A percentile compares a stretch with the other conserved stretches of the same genome.
Evolutionary conservation across 2,329 filamentous ascomycete genomes (phyloP).

Genomic region (Pezicula rhizophila): DNA sequence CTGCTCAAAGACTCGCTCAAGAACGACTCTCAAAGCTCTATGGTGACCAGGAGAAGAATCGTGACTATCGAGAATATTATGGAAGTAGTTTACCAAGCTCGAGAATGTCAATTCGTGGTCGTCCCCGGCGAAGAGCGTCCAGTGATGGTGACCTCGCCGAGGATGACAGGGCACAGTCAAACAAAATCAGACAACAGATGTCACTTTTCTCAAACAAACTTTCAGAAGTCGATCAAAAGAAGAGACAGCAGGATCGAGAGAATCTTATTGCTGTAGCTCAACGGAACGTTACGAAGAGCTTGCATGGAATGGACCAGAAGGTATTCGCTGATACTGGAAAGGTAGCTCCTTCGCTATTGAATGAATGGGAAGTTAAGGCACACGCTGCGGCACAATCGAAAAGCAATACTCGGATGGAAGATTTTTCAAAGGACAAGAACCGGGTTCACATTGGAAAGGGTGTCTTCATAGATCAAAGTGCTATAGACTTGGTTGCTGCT

Average conservation of each 20-base stretch:
- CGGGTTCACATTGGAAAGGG: conserved; percentile 68
- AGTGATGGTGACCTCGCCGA: conserved; percentile 54
- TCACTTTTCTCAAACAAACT: conserved; percentile 65
- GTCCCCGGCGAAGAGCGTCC: conserved; percentile 56
- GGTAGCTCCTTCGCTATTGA: conserved; percentile 59
- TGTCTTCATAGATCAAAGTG: conserved; percentile 69
- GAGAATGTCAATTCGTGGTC: conserved; percentile 46
- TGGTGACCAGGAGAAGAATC: conserved; percentile 56
- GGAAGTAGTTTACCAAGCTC: conserved; percentile 47
- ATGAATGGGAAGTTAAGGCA: conserved; percentile 75
- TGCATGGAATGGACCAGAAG: conserved; percentile 77
- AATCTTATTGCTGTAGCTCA: conserved; percentile 72
- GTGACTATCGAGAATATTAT: conserved; percentile 72
- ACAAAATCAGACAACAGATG: conserved; percentile 73
- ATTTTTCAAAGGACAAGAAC: conserved; percentile 39
- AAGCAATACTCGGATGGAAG: conserved; percentile 52
- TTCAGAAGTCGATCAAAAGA: conserved; percentile 64
- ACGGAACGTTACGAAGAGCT: conserved; percentile 73
- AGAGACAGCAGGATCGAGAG: conserved; percentile 69
- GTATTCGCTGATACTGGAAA: conserved; percentile 73
- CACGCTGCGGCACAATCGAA: conserved; percentile 62
- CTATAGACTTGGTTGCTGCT: conserved; percentile 74
- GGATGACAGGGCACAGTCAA: conserved; percentile 54
- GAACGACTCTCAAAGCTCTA: conserved; percentile 78
- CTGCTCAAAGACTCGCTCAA: conserved; percentile 78